phyloP scores from a whole-genome alignment of 2,329 filamentous ascomycete genomes.

The Pseudonectria foliicola region DNA sequence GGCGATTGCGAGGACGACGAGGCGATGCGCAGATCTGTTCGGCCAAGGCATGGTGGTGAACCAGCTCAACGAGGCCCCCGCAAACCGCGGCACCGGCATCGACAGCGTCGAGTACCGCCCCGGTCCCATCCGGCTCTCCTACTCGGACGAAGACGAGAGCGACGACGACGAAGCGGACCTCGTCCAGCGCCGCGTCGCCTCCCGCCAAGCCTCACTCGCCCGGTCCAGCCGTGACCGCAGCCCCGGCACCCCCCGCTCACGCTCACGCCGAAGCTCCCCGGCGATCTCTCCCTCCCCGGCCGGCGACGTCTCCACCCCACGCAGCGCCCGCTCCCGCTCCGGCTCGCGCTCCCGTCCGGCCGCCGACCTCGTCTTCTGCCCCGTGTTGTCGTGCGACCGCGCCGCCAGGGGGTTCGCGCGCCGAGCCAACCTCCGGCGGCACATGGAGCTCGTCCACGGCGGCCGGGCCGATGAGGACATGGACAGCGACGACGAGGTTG shows the following conservation, averaged over 20 bases:
- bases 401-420: slow-evolving; percentile 30
- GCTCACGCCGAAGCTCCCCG: slow-evolving; percentile 15
- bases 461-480: slow-evolving; percentile 27
- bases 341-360: slow-evolving; percentile 25
- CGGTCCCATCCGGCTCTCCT: slow-evolving; percentile 17
- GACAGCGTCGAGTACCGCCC: slow-evolving; percentile 24
- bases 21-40: slow-evolving; percentile 71
- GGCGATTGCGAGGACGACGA: slow-evolving; percentile 61
- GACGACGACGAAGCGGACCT: slow-evolving; percentile 17
- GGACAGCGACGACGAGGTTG: slow-evolving; percentile 45
- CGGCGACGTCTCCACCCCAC: no score
- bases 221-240: slow-evolving; percentile 16
- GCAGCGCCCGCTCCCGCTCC: slow-evolving; percentile 19
- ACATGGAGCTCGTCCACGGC: slow-evolving; percentile 33
- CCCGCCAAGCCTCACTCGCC: slow-evolving; percentile 24
- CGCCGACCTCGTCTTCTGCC: slow-evolving; percentile 29
- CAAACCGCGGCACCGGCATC: slow-evolving; percentile 16
- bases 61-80: slow-evolving; percentile 37
- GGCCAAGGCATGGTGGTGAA: slow-evolving; percentile 61
- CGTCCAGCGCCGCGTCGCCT: slow-evolving; percentile 22
- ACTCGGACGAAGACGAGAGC: slow-evolving; percentile 20
- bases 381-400: slow-evolving; percentile 30
- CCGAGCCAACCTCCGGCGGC: slow-evolving; percentile 29
- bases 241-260: slow-evolving; percentile 15
- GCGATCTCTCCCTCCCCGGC: slow-evolving; percentile 9